Base-by-base conservation (phyloP, 2,329 filamentous ascomycete species). In the Aureobasidium sp. region DNA sequence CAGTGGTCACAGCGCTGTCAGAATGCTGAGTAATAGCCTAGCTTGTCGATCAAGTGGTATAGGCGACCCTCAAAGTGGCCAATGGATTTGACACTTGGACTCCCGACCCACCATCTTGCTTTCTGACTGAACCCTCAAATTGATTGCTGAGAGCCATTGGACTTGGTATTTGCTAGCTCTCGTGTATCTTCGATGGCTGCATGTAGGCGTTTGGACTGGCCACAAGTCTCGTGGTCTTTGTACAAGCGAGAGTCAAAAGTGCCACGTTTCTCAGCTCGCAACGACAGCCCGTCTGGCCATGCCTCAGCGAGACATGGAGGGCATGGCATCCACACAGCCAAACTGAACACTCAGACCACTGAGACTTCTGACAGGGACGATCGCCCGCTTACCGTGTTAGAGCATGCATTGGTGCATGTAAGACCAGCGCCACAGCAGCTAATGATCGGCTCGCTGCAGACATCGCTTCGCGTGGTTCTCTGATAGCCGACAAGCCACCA, bases 331-430 rank as follows among this genome's bases (percentile, higher is more conserved):
- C 21, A 21, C 44, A 39, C 25, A 59, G 54, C 42, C 54, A 32
- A 48, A 57, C 29, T 21, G 32, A 11, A 47, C 54, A 34, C 41
- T 58, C 42, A 36, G 54, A 37, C 54, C 54, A 47, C 16, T 49
- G 21, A 21, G 21, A 21, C 21, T 21, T 21, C 21, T 21, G 55
- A 59, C 55, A 59, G 55, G 44, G 37, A 48, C 41, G 57, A 60
- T 60, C 57, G 47, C 14, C 54, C 57, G 36, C 57, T 51, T 51
- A 21, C 13, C 8, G 6, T 51, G 25, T 30, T 60, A 60, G 57
- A 36, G 3, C 47, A 44, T 60, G 57, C 57, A 60, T 60, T 60
- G 57, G 47, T 44, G 36, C 39, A 29, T 60, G 41, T 16, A 59
- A 14, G n/a, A 5, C 25, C 34, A n/a, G 42, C 54, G 54, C 54